Base-by-base conservation (phyloP, 2,329 filamentous ascomycete genomes). In the Xylaria sp. region DNA sequence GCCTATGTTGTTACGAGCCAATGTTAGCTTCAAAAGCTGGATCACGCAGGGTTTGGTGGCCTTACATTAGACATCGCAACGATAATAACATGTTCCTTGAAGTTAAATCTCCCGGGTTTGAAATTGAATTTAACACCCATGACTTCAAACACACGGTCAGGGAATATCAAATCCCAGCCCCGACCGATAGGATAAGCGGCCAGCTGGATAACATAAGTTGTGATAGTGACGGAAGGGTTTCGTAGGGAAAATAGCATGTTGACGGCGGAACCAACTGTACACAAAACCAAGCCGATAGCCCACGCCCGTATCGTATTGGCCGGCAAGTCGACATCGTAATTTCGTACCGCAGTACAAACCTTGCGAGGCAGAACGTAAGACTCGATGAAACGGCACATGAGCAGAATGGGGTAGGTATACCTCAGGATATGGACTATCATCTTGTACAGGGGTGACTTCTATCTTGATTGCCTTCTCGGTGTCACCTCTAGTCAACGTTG, bases 41-140 rank as follows among this genome's bases (percentile, higher is more conserved):
- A 8, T 2, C 10, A 29, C 25, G n/a, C 19, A 19, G 31, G 40
- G 15, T 10, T 3, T 4, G n/a, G 23, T 17, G 9, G 21, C 74
- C 83, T 76, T 68, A 86, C 85, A 72, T 87, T 87, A 1, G 85
- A 86, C 85, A 88, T 88, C 71, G 85, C 83, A 23, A 86, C 84
- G 21, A 78, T 76, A 21, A 79, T 64, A 49, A 74, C 71, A 63
- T 79, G 77, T 60, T 79, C 78, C 56, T 79, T 72, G 41, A 71
- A 69, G 59, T 72, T 72, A 44, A 79, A 80, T 8, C 73, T 76
- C 15, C 76, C 75, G 1, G 77, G 68, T n/a, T 78, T 79, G 49
- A 79, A 70, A 53, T 75, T 77, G 60, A 74, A 76, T n/a, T 67
- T 73, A 19, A 72, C n/a, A 17, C 77, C 76, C 58, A 73, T 71